Base-by-base conservation (phyloP, 1,284 basidiomycete genomes). In the Dichomitus squalens region DNA sequence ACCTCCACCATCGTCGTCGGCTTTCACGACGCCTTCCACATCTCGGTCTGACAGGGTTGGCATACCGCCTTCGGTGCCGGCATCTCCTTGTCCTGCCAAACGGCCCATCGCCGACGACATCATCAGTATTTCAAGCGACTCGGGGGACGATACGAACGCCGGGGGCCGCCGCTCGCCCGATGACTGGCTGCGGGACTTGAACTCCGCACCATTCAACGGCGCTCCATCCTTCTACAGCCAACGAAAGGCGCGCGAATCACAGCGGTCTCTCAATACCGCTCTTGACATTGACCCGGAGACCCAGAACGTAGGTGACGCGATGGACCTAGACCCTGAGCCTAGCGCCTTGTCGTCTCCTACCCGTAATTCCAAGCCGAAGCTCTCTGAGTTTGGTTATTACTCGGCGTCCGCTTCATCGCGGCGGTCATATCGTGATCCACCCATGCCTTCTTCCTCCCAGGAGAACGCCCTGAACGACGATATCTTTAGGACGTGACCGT, bases 101-200 rank as follows among this genome's bases (percentile, higher is more conserved):
- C 14, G 21, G 23, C 16, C 25, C 36, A 9, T 11, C 25, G 55
- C 57, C 33, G 35, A 21, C 4, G 59, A 58, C 31, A 55, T 64
- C 16, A 65, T 65, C 48, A 58, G 60, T 33, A 59, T 68, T 50
- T 51, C 60, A 0, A 61, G 59, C 49, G 59, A 64, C 55, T 60
- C 55, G 12, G 57, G 54, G 21, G 55, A 47, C 46, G 55, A 57
- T 7, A 48, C 33, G 8, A 20, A 33, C n/a, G 29, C 44, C 27
- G 23, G n/a, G 6, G 55, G 18, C 44, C 20, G 11, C 38, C 39
- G 38, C 46, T 34, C 44, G 33, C 16, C 11, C 27, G 49, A 25
- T 34, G 40, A 21, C 7, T n/a, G 35, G 47, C 14, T 18, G 27
- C 16, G 38, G 48, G 29, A 44, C 20, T 20, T 47, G 9, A 31